Evolutionary conservation across 139 green algal genomes (phyloP), one percentile per base, ranked within the genome.

Genomic region (Chlamydomonas sphaeroides): DNA sequence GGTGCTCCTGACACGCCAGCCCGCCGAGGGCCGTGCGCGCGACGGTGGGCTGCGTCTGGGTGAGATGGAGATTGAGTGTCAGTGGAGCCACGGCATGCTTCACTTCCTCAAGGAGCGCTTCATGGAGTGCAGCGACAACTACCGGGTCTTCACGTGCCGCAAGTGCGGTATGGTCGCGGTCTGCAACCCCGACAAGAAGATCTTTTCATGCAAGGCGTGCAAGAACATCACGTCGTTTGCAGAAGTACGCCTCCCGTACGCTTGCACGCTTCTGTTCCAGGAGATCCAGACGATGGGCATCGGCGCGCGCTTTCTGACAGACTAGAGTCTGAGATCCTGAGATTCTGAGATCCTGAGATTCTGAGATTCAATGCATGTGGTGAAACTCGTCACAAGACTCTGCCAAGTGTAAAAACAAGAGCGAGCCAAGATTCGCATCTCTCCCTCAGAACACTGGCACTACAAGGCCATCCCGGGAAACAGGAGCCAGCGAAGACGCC

Each of bases 41-140:
- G 91, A 95, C 53, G 91, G 91, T 48, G 90, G 91, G 1, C 87
- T 95, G 68, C 88, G 91, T 25, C 92, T 95, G 65, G 91, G 91
- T 21, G 91, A 95, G 84, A 95, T 95, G 91, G 91, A 95, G 83
- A 51, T 87, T 8, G 90, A 94, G 72, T 93, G 88, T 42, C 38
- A 68, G 21, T 63, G 68, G 30, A 33, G 51, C 33, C 79, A 85
- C 68, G 79, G 79, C 57, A 68, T 53, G 26, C 4, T 71, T 56
- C 26, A 39, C 35, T 80, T 80, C 38, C 56, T 80, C 8, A 67
- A 83, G 42, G 77, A 84, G 78, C 78, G 78, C 53, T 57, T 78
- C 48, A 69, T 84, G 45, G 66, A 77, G 49, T 65, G 38, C 36
- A 48, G 10, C 3, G 78, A 84, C 66, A 36, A 49, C 26, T 84